Percentiles rank a stretch among this genome's conserved stretches.
phyloP scores from a whole-genome alignment of 73 alveolate genomes.

The Paramecium pentaurelia region DNA sequence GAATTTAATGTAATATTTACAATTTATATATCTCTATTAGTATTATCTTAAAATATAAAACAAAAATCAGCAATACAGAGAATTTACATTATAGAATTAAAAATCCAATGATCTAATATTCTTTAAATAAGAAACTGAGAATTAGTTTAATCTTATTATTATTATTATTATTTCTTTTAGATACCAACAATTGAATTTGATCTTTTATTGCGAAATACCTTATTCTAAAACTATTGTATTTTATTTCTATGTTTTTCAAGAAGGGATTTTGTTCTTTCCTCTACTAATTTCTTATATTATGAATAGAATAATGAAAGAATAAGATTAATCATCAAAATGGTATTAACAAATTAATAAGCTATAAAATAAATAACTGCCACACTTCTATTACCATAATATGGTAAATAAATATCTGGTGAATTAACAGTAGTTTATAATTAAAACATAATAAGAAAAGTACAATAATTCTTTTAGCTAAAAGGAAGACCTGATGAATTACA shows the following conservation, averaged over 20 bases:
- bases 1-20: not conserved
- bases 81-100: not conserved
- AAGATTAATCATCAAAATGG: not conserved
- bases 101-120: not conserved
- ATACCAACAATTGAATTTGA: too few species aligned
- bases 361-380: not conserved
- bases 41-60: not conserved
- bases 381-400: not conserved
- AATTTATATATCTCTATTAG: not conserved
- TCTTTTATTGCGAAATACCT: not conserved
- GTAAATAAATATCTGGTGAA: conserved; percentile 20
- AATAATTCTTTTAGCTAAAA: not conserved
- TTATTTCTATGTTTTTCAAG: not conserved
- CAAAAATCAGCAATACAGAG: not conserved
- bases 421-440: conserved; percentile 15
- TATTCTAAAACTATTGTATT: not conserved
- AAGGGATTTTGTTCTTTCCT: not conserved
- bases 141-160: not conserved
- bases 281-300: not conserved
- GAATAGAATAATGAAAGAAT: not conserved
- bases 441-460: not conserved
- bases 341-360: not conserved
- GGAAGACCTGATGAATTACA: not conserved
- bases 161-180: not conserved
- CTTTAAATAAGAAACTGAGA: not conserved